A percentile compares a stretch with the other conserved stretches of the same genome.
Evolutionary conservation across 2,329 filamentous ascomycete genomes (phyloP).

Genomic region (Diaporthe ilicicola): DNA sequence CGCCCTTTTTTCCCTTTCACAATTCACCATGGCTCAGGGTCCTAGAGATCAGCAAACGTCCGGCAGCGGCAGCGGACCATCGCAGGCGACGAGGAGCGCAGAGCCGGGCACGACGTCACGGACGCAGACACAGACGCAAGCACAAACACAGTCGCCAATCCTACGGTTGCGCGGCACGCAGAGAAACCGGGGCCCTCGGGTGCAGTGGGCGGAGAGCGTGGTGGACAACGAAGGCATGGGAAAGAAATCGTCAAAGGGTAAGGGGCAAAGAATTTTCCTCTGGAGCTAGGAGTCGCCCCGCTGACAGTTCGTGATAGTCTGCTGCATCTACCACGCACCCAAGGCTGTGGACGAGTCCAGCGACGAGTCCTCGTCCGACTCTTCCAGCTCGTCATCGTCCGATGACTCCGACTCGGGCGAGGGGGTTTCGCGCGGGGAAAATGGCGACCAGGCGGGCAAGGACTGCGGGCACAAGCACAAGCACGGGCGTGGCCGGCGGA

Average conservation of each 20-base stretch:
- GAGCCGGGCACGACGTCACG: constrained; percentile 27
- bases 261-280: neutral
- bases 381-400: constrained; percentile 56
- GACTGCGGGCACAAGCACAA: constrained; percentile 19
- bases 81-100: constrained; percentile 12
- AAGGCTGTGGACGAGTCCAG: constrained; percentile 85
- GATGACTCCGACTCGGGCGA: constrained; percentile 46
- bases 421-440: constrained; percentile 49
- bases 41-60: constrained; percentile 4
- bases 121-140: constrained; percentile 32
- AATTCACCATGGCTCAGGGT: constrained; percentile 2
- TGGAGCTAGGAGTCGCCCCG: neutral
- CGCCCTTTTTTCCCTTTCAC: neutral
- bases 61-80: constrained; percentile 12
- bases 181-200: constrained; percentile 62
- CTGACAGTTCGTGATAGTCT: constrained; percentile 67
- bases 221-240: constrained; percentile 96
- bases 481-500: constrained; percentile 25
- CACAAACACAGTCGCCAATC: constrained; percentile 46
- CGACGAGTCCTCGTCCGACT: constrained; percentile 68
- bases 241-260: constrained; percentile 93
- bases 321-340: constrained; percentile 96
- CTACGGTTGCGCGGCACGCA: constrained; percentile 63
- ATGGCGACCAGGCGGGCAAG: constrained; percentile 27
- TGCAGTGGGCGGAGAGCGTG: constrained; percentile 93